Base-by-base conservation (phyloP, 208 protist genomes). In the Trypanosoma lewisi region DNA sequence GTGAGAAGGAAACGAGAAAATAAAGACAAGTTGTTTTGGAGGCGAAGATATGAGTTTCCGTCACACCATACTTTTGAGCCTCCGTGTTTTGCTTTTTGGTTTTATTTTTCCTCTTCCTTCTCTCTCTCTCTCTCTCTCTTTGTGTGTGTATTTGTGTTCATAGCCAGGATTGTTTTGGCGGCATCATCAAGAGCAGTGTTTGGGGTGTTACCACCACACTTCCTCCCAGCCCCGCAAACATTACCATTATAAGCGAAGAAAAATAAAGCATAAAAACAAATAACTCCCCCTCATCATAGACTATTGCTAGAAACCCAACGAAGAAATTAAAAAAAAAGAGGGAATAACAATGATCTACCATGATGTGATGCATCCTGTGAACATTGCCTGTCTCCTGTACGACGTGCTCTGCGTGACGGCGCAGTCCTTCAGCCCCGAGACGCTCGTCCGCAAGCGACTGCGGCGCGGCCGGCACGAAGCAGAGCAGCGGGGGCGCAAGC, bases 361-460 rank as follows among this genome's bases (percentile, higher is more conserved):
- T 23, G 71, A 80, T 47, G 27, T 78, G 8, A 67, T 85, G 42
- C 80, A 93, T 48, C 86, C 86, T 30, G 55, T 85, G 49, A 83
- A 85, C 61, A 33, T 93, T 14, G 52, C 69, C 0, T 44, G 41
- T 47, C 67, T 80, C 16, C 45, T 69, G 23, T 71, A 66, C 37
- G 67, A 71, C 27, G 62, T 91, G 11, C 27, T 84, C 8, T 54
- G 33, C 1, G 77, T 85, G 47, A 70, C 77, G 1, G 61, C 89
- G 16, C 63, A 67, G 12, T 78, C 79, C 12, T 85, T 88, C 39
- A 80, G 77, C 65, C 72, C 82, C 1, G 81, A 82, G 36, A 85
- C 82, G 33, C 64, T 87, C 33, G 75, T 90, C 17, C 70, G 86
- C 11, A 65, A 64, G 33, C 76, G 76, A 36, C 2, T 59, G 0